Percentiles rank a stretch among this genome's conserved stretches.
Evolutionary conservation across 1,284 basidiomycete species (phyloP).

Genomic region (Ganoderma boninense): DNA sequence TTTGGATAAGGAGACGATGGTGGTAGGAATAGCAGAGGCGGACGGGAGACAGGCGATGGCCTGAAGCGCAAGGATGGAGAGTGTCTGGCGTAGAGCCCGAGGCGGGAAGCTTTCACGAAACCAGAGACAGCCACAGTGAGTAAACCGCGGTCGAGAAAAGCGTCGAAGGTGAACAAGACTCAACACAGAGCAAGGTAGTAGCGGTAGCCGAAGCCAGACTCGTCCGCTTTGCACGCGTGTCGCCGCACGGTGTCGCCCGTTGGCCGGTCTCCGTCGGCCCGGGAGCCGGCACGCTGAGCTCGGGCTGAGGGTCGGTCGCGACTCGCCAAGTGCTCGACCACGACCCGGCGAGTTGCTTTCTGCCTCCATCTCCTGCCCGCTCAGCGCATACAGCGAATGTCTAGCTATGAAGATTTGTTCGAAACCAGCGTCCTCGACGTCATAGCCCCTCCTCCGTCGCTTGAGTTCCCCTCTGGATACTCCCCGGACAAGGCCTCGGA

Average conservation of each 20-base stretch:
- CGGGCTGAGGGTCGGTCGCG: no score
- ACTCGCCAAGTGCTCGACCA: no score
- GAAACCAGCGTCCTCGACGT: constrained; percentile 68
- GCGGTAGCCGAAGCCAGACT: no score
- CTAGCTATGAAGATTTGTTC: constrained; percentile 70
- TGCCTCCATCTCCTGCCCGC: neutral
- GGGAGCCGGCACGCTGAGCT: no score
- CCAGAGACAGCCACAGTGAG: neutral
- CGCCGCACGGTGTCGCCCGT: no score
- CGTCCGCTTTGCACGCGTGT: no score
- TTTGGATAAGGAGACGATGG: neutral
- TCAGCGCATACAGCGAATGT: constrained; percentile 25
- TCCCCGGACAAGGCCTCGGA: constrained; percentile 46
- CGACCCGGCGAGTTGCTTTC: neutral
- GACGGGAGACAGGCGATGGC: neutral
- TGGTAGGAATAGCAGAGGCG: neutral
- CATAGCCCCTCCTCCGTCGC: constrained; percentile 68
- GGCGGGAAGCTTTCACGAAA: neutral
- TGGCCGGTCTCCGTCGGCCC: no score
- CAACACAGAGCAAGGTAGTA: no score
- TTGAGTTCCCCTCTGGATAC: constrained; percentile 62
- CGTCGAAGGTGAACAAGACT: no score
- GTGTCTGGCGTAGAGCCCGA: neutral
- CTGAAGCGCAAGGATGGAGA: neutral
- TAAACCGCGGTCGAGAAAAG: neutral